Evolutionary conservation across 2,329 filamentous ascomycete genomes (phyloP), one percentile per base, ranked within the genome.

Genomic region (Teratosphaeria pseudoeucalypti): DNA sequence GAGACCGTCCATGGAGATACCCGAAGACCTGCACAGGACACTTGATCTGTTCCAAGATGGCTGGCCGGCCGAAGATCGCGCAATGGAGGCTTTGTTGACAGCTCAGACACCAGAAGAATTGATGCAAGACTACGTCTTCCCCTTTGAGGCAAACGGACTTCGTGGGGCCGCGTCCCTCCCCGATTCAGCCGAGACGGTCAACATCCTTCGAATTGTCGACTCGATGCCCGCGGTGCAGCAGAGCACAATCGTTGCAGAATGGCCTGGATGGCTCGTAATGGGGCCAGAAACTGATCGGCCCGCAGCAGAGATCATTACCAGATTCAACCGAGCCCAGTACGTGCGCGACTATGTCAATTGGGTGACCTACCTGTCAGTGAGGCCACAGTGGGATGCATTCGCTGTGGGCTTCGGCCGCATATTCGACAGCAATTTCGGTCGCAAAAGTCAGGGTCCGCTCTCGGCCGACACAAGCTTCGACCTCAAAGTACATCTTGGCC

Each of bases 341-440:
- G 85, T 96, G 3, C 82, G 80, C 58, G 89, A 95, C 73, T 97
- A 97, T 72, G 87, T 95, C 64, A 81, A 81, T 60, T 95, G 91
- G 79, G 81, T 96, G 29, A 90, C 89, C 0, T 83, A 90, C 68
- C 81, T 88, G 43, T 94, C 90, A 0, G 80, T 97, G 52, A 77
- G 79, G 0, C 84, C 87, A 0, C 92, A 96, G 70, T 91, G 86
- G 66, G 79, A 84, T 57, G 90, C 92, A 1, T 96, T 99, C 71
- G 80, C 85, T 29, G 82, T 82, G 26, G 94, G 94, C 2, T 96
- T 97, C 75, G 82, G 61, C 54, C 26, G 57, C 16, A 58, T 71
- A 43, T 56, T 70, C 52, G 57, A 62, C 34, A 49, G 43, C 43
- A 49, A 49, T 49, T 49, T 49, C 19, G 43, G 43, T 49, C 43